These are phyloP conservation scores for Yamadazyma sp. DNA, from an alignment of 805 yeast species.

Conservation along the genomic window DNA sequence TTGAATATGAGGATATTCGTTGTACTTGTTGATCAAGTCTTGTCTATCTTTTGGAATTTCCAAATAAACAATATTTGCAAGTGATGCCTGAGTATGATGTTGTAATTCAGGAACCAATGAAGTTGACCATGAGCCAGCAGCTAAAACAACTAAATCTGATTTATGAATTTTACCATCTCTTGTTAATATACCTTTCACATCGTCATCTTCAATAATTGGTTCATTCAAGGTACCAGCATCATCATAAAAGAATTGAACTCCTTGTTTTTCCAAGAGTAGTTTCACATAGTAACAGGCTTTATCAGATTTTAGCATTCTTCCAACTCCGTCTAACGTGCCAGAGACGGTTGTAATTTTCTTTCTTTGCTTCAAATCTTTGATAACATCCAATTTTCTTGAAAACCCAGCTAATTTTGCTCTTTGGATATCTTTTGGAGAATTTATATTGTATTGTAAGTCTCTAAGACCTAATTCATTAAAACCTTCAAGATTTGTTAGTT, in stretches of 20 bases:
- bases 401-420: constrained; percentile 29
- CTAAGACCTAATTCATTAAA: constrained; percentile 24
- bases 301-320: constrained; percentile 33
- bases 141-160: constrained; percentile 22
- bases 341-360: neutral
- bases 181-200: constrained; percentile 17
- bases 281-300: constrained; percentile 29
- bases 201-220: constrained; percentile 12
- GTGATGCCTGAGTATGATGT: constrained; percentile 34
- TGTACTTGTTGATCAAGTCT: constrained; percentile 26
- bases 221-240: constrained; percentile 22
- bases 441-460: constrained; percentile 26
- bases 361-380: constrained; percentile 1
- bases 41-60: constrained; percentile 33
- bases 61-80: constrained; percentile 32
- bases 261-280: constrained; percentile 20
- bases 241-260: constrained; percentile 32
- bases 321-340: constrained; percentile 12
- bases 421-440: constrained; percentile 21
- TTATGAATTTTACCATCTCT: constrained; percentile 23
- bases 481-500: constrained; percentile 18
- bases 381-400: constrained; percentile 18
- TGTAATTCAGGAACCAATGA: constrained; percentile 28
- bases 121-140: constrained; percentile 29
- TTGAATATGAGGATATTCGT: constrained; percentile 25